Percentiles rank a stretch among this genome's conserved stretches.
These are phyloP conservation scores for Epichloe festucae DNA, from an alignment of 2,329 filamentous ascomycete genomes.

Conservation along the genomic window DNA sequence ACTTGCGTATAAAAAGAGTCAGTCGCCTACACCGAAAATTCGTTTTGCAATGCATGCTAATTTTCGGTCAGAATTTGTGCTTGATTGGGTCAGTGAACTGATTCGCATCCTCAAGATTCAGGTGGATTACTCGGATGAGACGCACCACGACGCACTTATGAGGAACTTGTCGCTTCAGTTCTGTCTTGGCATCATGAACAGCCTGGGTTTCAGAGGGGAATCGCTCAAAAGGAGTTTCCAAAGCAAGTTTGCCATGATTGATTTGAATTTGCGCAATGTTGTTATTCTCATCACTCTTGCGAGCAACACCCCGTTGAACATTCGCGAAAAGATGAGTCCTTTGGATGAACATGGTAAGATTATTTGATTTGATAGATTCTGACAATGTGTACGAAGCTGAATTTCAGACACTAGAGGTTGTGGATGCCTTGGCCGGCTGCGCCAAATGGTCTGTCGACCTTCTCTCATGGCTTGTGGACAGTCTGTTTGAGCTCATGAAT, in stretches of 20 bases:
- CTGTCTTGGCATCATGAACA: conserved; percentile 65
- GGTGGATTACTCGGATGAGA: conserved; percentile 71
- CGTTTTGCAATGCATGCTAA: conserved; percentile 9
- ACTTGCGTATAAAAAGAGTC: conserved; percentile 22
- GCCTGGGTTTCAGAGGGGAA: conserved; percentile 62
- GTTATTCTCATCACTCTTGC: conserved; percentile 52
- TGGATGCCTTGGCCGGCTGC: conserved; percentile 60
- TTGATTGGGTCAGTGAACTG: conserved; percentile 52
- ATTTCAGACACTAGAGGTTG: conserved; percentile 42
- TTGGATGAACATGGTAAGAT: conserved; percentile 44
- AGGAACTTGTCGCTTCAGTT: conserved; percentile 61
- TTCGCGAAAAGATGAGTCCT: conserved; percentile 43
- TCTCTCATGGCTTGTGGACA: conserved; percentile 47
- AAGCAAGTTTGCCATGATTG: conserved; percentile 62
- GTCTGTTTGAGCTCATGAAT: conserved; percentile 41
- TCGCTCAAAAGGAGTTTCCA: conserved; percentile 47
- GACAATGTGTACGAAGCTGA: not conserved
- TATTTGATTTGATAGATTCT: not conserved
- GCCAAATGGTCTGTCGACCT: conserved; percentile 70
- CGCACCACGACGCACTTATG: conserved; percentile 57
- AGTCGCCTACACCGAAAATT: not conserved
- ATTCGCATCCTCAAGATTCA: conserved; percentile 58
- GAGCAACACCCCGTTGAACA: conserved; percentile 39
- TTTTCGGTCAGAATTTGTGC: conserved; percentile 37
- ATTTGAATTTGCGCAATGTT: conserved; percentile 63